Conservation (phyloP, 306 rosid species). For the Chamaecrista fasciculata region DNA sequence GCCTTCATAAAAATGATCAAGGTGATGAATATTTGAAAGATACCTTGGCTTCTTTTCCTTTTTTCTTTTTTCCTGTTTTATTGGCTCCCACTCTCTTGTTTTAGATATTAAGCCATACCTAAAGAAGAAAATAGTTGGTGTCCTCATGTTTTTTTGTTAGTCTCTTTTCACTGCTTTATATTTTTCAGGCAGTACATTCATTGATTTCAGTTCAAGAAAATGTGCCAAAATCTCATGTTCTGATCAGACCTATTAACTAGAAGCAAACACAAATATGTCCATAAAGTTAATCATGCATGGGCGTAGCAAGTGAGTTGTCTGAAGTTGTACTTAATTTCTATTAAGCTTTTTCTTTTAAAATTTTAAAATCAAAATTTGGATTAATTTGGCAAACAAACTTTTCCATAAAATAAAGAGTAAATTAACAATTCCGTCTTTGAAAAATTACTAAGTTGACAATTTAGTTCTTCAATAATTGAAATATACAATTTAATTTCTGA, state of each 20-base stretch:
- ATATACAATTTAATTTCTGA: too few species aligned
- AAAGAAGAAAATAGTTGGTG: background rate
- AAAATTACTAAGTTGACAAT: too few species aligned
- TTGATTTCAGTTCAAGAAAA: background rate
- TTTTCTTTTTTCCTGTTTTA: too few species aligned
- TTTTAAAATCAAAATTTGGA: too few species aligned
- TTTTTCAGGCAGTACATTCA: background rate
- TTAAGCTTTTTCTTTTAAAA: too few species aligned
- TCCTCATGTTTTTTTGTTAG: background rate
- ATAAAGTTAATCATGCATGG: too few species aligned
- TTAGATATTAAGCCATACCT: background rate
- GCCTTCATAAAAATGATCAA: background rate
- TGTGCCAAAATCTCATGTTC: background rate
- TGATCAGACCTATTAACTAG: background rate
- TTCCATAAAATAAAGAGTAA: too few species aligned
- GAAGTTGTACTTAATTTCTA: too few species aligned
- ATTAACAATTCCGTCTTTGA: too few species aligned
- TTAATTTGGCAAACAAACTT: too few species aligned
- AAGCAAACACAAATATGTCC: background rate
- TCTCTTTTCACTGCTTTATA: background rate
- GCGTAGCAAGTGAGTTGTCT: too few species aligned
- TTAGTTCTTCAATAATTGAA: too few species aligned
- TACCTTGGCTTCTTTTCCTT: background rate
- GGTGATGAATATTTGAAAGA: background rate
- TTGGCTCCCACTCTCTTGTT: background rate